phyloP scores from a whole-genome alignment of 352 stramenopile species.

The Globisporangium cylindrosporum region DNA sequence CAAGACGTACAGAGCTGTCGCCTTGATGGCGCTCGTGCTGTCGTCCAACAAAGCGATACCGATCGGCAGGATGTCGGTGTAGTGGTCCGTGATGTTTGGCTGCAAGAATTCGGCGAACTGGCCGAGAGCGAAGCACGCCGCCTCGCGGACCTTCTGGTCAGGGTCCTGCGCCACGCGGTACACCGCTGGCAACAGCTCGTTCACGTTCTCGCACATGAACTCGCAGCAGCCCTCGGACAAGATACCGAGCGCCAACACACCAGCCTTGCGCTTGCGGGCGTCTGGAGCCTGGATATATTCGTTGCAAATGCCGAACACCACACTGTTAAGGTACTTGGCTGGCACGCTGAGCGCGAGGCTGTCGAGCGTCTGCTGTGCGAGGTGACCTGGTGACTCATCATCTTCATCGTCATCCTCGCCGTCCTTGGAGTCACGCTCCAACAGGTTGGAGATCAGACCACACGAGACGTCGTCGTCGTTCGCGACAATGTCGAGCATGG shows the following conservation, averaged over 20 bases:
- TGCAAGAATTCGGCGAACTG: slow-evolving; percentile 98
- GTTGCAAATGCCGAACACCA: slow-evolving; percentile 76
- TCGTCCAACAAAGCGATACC: slow-evolving; percentile 96
- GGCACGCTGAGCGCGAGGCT: slow-evolving; percentile 77
- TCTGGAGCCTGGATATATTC: slow-evolving; percentile 91
- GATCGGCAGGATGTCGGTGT: slow-evolving; percentile 94
- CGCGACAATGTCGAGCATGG: slow-evolving; percentile 84
- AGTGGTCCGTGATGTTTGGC: slow-evolving; percentile 95
- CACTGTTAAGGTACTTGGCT: slow-evolving; percentile 78
- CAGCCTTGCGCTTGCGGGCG: slow-evolving; percentile 93
- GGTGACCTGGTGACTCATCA: slow-evolving; percentile 74
- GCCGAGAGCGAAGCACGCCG: slow-evolving; percentile 97
- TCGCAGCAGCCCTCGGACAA: slow-evolving; percentile 96
- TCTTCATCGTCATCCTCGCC: slow-evolving; percentile 66
- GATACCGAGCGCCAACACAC: slow-evolving; percentile 95
- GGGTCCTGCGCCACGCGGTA: slow-evolving; percentile 89
- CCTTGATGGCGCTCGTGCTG: slow-evolving; percentile 91
- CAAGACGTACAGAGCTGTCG: slow-evolving; percentile 96
- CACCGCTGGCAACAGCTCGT: slow-evolving; percentile 91
- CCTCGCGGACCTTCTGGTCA: slow-evolving; percentile 94
- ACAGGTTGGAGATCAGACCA: slow-evolving; percentile 78
- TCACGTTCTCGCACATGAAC: slow-evolving; percentile 93
- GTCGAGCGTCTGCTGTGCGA: slow-evolving; percentile 85
- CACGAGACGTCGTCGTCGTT: slow-evolving; percentile 76
- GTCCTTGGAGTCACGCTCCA: slow-evolving; percentile 62